These are phyloP conservation scores for Hanseniaspora jakobsenii DNA, from an alignment of 805 yeast genomes.

Conservation along the genomic window DNA sequence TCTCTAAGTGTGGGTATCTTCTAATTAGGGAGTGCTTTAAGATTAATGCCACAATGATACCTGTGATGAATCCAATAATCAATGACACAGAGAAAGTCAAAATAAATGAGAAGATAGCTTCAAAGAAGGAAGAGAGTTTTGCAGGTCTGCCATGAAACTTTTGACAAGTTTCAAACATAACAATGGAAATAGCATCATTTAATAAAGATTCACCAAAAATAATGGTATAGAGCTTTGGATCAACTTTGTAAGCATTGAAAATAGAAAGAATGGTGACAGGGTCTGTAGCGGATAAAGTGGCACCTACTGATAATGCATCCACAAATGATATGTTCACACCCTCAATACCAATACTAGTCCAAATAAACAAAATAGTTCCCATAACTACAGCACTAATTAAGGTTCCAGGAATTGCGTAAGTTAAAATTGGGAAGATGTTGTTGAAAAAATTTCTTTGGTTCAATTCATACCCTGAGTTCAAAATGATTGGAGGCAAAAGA, in stretches of 20 bases:
- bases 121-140: conserved; percentile 63
- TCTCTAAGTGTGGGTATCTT: conserved; percentile 93
- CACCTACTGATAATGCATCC: conserved; percentile 96
- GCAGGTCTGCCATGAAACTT: conserved; percentile 83
- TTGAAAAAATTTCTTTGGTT: conserved; percentile 92
- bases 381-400: conserved; percentile 81
- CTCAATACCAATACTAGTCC: conserved; percentile 88
- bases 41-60: conserved; percentile 77
- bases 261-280: conserved; percentile 95
- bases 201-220: conserved; percentile 92
- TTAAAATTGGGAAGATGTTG: conserved; percentile 78
- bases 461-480: conserved; percentile 91
- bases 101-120: conserved; percentile 85
- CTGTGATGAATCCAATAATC: conserved; percentile 77
- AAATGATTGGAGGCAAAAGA: conserved; percentile 85
- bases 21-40: conserved; percentile 87
- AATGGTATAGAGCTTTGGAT: conserved; percentile 91
- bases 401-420: conserved; percentile 95
- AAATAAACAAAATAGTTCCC: conserved; percentile 74
- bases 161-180: conserved; percentile 97
- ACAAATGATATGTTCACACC: conserved; percentile 81
- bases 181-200: conserved; percentile 96
- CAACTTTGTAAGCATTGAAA: conserved; percentile 94
- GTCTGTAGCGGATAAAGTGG: conserved; percentile 94
- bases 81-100: conserved; percentile 88